A percentile compares a stretch with the other conserved stretches of the same genome.
Conservation (phyloP, 352 stramenopile genomes). For the Phytopythium delawarense region DNA sequence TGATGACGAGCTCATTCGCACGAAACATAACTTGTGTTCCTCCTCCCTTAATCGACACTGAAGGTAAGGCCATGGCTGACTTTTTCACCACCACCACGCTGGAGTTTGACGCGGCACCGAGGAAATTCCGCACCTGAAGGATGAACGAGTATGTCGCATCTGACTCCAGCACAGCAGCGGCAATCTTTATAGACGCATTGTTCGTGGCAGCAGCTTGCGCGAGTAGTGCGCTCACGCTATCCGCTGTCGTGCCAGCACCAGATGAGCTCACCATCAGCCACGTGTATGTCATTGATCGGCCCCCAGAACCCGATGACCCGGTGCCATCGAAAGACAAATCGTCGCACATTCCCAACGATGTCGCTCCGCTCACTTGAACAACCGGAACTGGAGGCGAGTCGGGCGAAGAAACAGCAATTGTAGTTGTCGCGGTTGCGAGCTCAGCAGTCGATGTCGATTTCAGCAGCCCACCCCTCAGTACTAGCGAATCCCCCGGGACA, state of each 20-base stretch:
- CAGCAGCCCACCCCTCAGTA: slow-evolving; percentile 33
- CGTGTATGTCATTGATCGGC: slow-evolving; percentile 46
- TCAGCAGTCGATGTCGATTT: slow-evolving; percentile 48
- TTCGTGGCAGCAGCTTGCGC: slow-evolving; percentile 21
- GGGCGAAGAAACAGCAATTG: slow-evolving; percentile 22
- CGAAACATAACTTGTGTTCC: slow-evolving; percentile 29
- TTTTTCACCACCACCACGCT: slow-evolving; percentile 40
- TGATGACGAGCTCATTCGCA: slow-evolving; percentile 41
- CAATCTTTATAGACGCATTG: slow-evolving; percentile 34
- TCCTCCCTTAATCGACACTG: slow-evolving; percentile 50
- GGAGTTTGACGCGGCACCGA: slow-evolving; percentile 40
- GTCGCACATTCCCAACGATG: slow-evolving; percentile 52
- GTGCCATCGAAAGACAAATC: slow-evolving; percentile 56
- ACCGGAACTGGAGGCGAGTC: slow-evolving; percentile 39
- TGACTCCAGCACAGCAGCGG: slow-evolving; percentile 27
- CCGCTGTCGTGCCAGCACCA: slow-evolving; percentile 13
- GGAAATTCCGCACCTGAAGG: slow-evolving; percentile 47
- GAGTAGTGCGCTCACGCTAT: slow-evolving; percentile 22
- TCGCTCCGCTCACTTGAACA: slow-evolving; percentile 36
- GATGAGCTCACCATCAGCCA: slow-evolving; percentile 35
- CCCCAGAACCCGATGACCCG: slow-evolving; percentile 43
- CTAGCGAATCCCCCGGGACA: slow-evolving; percentile 29
- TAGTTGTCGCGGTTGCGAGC: slow-evolving; percentile 29
- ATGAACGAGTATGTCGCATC: slow-evolving; percentile 40
- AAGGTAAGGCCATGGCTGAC: slow-evolving; percentile 40